Evolutionary conservation across 225 moss, liverwort and hornwort genomes (phyloP).

Genomic region (Thuidium tamariscinum): DNA sequence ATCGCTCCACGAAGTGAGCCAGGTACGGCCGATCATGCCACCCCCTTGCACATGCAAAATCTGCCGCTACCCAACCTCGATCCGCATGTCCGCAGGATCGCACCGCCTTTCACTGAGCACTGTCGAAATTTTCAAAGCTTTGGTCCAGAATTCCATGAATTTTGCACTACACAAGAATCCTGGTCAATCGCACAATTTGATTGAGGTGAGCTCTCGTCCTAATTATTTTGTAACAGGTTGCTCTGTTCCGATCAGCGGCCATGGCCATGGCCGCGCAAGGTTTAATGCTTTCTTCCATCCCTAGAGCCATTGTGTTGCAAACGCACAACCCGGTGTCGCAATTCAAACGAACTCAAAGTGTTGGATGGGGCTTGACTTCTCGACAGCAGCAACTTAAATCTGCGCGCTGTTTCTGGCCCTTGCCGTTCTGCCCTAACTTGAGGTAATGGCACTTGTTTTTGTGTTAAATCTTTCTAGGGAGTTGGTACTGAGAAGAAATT

Average conservation of each 20-base stretch:
- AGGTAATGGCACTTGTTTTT: not conserved
- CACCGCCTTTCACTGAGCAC: not conserved
- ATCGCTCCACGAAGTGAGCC: slow-evolving; percentile 3
- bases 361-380: not conserved
- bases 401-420: slow-evolving; percentile 36
- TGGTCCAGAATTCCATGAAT: not conserved
- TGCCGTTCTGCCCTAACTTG: slow-evolving; percentile 16
- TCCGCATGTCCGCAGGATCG: not conserved
- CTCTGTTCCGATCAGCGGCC: not conserved
- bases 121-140: not conserved
- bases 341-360: not conserved
- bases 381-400: not conserved
- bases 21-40: not conserved
- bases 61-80: not conserved
- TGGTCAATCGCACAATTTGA: not conserved
- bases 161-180: not conserved
- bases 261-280: slow-evolving; percentile 30
- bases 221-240: not conserved
- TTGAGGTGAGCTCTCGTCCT: not conserved
- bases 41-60: not conserved
- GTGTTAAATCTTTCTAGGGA: not conserved
- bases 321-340: slow-evolving; percentile 7
- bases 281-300: slow-evolving; percentile 5
- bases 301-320: slow-evolving; percentile 16
- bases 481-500: not conserved